These are phyloP conservation scores for Anisodus tanguticus DNA, from an alignment of 257 asterid species.

Conservation along the genomic window DNA sequence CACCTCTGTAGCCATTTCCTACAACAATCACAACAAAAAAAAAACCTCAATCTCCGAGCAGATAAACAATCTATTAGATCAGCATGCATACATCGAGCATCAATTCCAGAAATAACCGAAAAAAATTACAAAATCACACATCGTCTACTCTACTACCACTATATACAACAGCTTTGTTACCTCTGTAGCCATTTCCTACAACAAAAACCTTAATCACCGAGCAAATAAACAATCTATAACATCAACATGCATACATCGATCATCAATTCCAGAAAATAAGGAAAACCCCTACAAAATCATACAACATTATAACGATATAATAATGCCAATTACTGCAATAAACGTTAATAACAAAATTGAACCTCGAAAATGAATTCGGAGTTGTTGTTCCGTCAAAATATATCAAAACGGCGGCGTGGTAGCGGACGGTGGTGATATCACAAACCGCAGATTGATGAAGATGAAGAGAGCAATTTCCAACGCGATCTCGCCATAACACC, in stretches of 20 bases:
- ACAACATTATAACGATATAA: conserved; percentile 15
- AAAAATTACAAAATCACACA: background rate
- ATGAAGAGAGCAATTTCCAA: conserved; percentile 38
- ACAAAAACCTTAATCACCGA: background rate
- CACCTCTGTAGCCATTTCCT: conserved; percentile 65
- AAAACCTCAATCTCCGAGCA: background rate
- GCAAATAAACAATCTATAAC: conserved; percentile 21
- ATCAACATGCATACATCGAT: background rate
- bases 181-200: conserved; percentile 48
- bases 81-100: background rate
- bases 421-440: background rate
- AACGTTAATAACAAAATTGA: background rate
- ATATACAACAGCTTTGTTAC: conserved; percentile 28
- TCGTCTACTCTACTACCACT: conserved; percentile 62
- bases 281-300: background rate
- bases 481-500: conserved; percentile 62
- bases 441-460: conserved; percentile 6
- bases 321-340: conserved; percentile 6
- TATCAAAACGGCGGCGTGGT: background rate
- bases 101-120: background rate
- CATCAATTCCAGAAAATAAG: conserved; percentile 26
- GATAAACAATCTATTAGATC: background rate
- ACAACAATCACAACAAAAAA: conserved; percentile 27
- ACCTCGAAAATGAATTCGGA: background rate
- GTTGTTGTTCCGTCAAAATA: background rate